Evolutionary conservation across 2,329 filamentous ascomycete genomes (phyloP).

Genomic region (Colletotrichum shisoi): DNA sequence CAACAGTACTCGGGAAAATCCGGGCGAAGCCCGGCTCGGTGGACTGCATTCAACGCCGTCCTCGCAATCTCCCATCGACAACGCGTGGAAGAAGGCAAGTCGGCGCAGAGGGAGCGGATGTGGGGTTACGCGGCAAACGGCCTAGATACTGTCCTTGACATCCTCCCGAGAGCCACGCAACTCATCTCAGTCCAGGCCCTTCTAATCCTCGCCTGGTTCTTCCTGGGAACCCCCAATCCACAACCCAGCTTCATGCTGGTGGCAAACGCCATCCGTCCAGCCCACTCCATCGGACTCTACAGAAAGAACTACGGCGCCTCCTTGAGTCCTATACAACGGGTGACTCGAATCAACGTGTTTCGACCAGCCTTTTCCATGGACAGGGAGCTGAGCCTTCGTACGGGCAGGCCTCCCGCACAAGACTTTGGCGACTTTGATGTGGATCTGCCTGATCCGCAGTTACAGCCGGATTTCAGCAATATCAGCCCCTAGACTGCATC

Average conservation of each 20-base stretch:
- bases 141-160: conserved; percentile 1
- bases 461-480: conserved; percentile 2
- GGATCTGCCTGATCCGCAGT: neutral
- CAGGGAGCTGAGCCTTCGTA: conserved; percentile 2
- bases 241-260: conserved; percentile 24
- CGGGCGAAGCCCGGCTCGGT: neutral
- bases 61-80: conserved; percentile 2
- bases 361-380: conserved; percentile 8
- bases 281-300: conserved; percentile 15
- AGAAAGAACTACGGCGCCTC: conserved; percentile 12
- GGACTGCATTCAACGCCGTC: conserved; percentile 1
- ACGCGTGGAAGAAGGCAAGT: neutral
- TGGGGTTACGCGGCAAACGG: conserved; percentile 10
- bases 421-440: conserved; percentile 11
- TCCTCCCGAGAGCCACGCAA: conserved; percentile 6
- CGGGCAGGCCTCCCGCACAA: conserved; percentile 19
- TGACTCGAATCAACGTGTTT: conserved; percentile 1
- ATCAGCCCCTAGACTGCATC: too few species aligned
- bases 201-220: neutral
- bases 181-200: conserved; percentile 18
- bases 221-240: conserved; percentile 15
- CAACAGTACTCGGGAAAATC: neutral
- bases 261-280: conserved; percentile 4
- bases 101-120: neutral
- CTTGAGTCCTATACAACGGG: neutral